phyloP scores from a whole-genome alignment of 2,329 filamentous ascomycete species.

The Fusarium dlaminii region DNA sequence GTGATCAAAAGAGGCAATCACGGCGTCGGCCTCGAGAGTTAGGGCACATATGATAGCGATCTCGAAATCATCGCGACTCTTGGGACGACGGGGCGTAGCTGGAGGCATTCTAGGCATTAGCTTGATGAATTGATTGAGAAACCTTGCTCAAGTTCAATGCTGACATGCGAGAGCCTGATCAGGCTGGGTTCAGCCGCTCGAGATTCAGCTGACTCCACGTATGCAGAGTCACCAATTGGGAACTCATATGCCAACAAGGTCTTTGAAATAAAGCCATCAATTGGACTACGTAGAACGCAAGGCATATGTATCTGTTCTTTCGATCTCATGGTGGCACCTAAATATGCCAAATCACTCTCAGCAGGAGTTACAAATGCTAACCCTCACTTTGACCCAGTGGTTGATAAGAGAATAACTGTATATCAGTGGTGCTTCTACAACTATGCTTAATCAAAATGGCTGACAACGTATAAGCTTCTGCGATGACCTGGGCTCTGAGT shows the following conservation, averaged over 20 bases:
- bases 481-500: not conserved
- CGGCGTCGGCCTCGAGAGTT: not conserved
- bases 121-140: not conserved
- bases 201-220: not conserved
- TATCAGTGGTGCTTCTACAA: not conserved
- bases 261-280: not conserved
- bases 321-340: not conserved
- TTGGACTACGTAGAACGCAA: not conserved
- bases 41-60: conserved; percentile 12
- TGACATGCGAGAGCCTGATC: not conserved
- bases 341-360: not conserved
- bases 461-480: not conserved
- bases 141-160: not conserved
- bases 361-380: not conserved
- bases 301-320: not conserved
- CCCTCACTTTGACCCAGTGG: not conserved
- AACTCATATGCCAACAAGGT: not conserved
- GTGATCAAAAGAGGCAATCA: not conserved
- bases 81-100: not conserved
- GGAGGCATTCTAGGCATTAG: not conserved
- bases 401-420: not conserved
- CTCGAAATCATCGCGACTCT: not conserved
- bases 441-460: not conserved
- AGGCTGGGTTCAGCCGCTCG: not conserved
- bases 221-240: not conserved